Evolutionary conservation across 495 filamentous ascomycete species (phyloP), one percentile per base, ranked within the genome.

Genomic region (Aspergillus coremiiformis): DNA sequence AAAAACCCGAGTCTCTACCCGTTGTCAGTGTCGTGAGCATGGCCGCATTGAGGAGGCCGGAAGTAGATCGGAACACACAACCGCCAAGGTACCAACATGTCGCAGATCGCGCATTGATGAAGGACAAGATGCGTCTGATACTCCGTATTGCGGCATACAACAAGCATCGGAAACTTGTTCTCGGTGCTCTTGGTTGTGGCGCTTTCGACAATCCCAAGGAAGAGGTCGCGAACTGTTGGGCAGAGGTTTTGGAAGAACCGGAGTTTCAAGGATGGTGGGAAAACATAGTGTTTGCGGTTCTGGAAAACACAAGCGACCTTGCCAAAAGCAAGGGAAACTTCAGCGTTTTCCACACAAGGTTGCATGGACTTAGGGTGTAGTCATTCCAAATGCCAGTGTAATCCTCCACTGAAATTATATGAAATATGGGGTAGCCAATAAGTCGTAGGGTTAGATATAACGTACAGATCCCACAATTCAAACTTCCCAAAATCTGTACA

Each of bases 171-270:
- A 67, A 70, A 59, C 56, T 87, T 11, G 76, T 86, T 11, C 71
- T 87, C 2, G 84, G 85, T 0, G 84, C 84, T 0, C 68, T 86
- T 64, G 85, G 85, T 1, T 87, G 84, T 51, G 84, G 83, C 1
- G 80, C 72, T 3, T 86, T 84, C 64, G 55, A 49, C 5, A 84
- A 86, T 55, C 84, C 84, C 8, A 69, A 73, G 1, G 63, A 68
- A 17, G 80, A 81, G 58, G 77, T 88, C n/a, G 82, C 83, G 24
- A 44, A 71, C 26, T 80, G 78, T 24, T 89, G 82, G 74, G 42
- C 53, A 22, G 76, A 81, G 53, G 78, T 85, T 15, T 71, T 87
- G 51, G 23, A 52, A 29, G 80, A 82, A 53, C 58, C 63, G 17
- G 69, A 83, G 70, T 70, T 77, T 77, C 43, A 50, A 5, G 81